Conservation (phyloP, 176 grass and related monocot genomes). For the Saccharum officinarum region DNA sequence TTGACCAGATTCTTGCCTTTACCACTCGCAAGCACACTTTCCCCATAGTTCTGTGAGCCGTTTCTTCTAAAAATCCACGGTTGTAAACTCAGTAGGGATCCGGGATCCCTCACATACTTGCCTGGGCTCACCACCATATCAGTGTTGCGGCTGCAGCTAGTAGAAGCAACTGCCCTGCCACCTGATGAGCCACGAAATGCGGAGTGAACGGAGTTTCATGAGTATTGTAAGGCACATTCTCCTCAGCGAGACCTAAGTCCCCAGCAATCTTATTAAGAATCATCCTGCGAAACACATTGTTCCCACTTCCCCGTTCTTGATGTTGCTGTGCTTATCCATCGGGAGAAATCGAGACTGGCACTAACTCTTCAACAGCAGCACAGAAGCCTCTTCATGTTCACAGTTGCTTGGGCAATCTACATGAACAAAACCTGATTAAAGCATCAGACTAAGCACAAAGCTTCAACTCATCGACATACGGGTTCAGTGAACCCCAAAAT, state of each 20-base stretch:
- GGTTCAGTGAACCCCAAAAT: neutral
- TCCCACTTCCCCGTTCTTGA: constrained; percentile 39
- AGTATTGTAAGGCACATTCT: constrained; percentile 61
- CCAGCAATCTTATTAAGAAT: constrained; percentile 40
- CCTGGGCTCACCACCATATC: constrained; percentile 36
- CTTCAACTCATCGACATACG: neutral
- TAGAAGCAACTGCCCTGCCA: constrained; percentile 25
- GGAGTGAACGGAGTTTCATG: constrained; percentile 35
- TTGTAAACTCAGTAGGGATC: constrained; percentile 89
- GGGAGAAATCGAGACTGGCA: neutral
- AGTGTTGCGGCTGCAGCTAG: constrained; percentile 18
- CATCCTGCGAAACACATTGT: constrained; percentile 48
- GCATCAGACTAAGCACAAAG: neutral
- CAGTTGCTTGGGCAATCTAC: constrained; percentile 30
- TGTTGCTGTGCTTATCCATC: constrained; percentile 57
- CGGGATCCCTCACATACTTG: constrained; percentile 65
- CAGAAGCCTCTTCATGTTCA: constrained; percentile 5
- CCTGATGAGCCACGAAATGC: constrained; percentile 8
- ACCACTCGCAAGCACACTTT: constrained; percentile 20
- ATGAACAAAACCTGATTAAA: constrained; percentile 13
- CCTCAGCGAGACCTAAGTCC: constrained; percentile 42
- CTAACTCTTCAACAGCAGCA: constrained; percentile 33
- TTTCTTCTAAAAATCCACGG: constrained; percentile 91
- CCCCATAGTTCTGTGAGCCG: constrained; percentile 25
- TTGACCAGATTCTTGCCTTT: constrained; percentile 40